Evolutionary conservation across 2,329 filamentous ascomycete species (phyloP).

Genomic region (Neonectria faginata): DNA sequence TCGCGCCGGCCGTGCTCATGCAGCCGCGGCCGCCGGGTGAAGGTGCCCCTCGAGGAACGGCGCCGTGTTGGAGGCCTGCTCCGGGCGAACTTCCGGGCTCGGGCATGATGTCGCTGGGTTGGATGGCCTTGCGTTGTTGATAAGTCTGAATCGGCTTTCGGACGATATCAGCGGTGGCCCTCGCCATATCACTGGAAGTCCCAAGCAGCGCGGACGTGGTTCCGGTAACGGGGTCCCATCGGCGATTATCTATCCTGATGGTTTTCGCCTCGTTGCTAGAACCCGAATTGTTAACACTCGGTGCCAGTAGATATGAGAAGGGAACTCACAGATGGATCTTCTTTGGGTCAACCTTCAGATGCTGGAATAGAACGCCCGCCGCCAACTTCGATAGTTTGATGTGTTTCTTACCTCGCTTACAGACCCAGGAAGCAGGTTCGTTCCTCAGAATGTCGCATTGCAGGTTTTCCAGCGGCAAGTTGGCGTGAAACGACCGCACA

Average conservation of each 20-base stretch:
- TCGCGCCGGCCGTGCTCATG: conserved; percentile 21
- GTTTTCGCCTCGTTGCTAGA: conserved; percentile 30
- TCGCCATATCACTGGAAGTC: conserved; percentile 21
- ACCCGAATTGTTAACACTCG: not conserved
- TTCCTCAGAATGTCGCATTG: conserved; percentile 32
- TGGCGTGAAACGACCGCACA: conserved; percentile 39
- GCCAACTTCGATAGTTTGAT: conserved; percentile 35
- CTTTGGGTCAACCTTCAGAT: conserved; percentile 29
- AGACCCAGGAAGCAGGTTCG: conserved; percentile 24
- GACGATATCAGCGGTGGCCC: conserved; percentile 29
- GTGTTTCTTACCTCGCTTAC: conserved; percentile 15
- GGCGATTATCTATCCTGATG: conserved; percentile 28
- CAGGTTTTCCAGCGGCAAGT: conserved; percentile 35
- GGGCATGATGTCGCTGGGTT: not conserved
- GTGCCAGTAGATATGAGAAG: not conserved
- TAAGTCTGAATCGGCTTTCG: conserved; percentile 32
- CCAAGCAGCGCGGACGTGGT: conserved; percentile 21
- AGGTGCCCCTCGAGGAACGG: not conserved
- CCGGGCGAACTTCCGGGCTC: not conserved
- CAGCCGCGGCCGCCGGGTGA: not conserved
- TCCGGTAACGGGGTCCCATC: conserved; percentile 39
- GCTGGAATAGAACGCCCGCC: conserved; percentile 26
- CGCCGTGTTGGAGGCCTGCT: not conserved
- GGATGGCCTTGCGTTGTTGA: conserved; percentile 20
- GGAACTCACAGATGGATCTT: conserved; percentile 21